Base-by-base conservation (phyloP, 2,329 filamentous ascomycete species). In the Cordyceps tenuipes region DNA sequence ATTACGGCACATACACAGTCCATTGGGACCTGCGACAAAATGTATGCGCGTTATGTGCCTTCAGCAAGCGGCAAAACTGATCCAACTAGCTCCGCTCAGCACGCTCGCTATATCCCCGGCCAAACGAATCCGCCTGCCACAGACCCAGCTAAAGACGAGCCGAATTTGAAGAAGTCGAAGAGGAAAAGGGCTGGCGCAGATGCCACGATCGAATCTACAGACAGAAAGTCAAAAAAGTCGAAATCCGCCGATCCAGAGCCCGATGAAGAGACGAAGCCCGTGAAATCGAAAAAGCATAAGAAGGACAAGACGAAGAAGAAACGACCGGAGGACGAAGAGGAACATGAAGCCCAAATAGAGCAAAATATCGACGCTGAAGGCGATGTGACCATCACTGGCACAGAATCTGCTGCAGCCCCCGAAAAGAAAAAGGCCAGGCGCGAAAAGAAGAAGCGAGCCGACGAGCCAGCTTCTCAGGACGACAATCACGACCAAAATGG, bases 41-140 rank as follows among this genome's bases (percentile, higher is more conserved):
- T 76, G 74, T 77, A 79, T 65, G 71, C 76, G 51, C 71, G 77
- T 64, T 79, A 79, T 61, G 67, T 79, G 17, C 76, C 74, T 46
- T 68, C 70, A 7, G 21, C 68, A 9, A 69, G 71, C 61, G 66
- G 61, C 43, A 61, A 68, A 57, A 63, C 54, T 29, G 43, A 57
- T 62, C 8, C 17, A 49, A 13, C 51, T 57, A n/a, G 52, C 26
- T 44, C 47, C 29, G 19, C 41, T 19, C 48, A 59, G 73, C 76
- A 78, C 64, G 70, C 76, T 49, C 71, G 77, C 63, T 78, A 79
- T 62, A 66, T 78, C 12, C 76, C 74, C 34, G 54, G n/a, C 57
- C 39, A 60, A 55, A 26, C 36, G 62, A 31, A 46, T 46, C 56
- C 55, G 34, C 64, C 29, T 56, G 5, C 60, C 63, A 41, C 31